Percentiles rank a stretch among this genome's conserved stretches.
Conservation (phyloP, 129 eudicot genomes). For the Flaveria brownii region DNA sequence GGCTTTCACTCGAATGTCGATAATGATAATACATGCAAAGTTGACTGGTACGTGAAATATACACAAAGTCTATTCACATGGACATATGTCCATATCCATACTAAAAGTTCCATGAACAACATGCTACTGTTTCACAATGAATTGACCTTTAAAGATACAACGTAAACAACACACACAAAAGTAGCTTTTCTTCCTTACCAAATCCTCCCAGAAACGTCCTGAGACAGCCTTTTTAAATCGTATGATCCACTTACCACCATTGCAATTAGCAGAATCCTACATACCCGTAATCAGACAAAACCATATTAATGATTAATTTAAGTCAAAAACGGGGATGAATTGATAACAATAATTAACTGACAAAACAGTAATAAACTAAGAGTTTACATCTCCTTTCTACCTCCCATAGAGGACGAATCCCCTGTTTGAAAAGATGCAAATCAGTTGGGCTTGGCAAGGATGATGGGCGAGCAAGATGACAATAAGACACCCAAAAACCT, state of each 20-base stretch:
- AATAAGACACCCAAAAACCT: constrained; percentile 88
- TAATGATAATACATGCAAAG: not conserved
- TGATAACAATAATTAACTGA: not conserved
- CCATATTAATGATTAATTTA: not conserved
- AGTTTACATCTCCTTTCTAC: constrained; percentile 36
- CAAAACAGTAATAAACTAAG: not conserved
- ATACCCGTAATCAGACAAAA: constrained; percentile 12
- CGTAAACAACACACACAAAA: not conserved
- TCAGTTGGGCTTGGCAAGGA: constrained; percentile 95
- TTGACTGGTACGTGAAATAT: not conserved
- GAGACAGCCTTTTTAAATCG: constrained; percentile 88
- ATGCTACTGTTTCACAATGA: not conserved
- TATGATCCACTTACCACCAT: constrained; percentile 97
- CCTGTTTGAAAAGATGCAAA: constrained; percentile 97
- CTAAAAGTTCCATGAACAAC: not conserved
- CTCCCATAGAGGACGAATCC: constrained; percentile 99
- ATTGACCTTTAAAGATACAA: not conserved
- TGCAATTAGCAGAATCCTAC: constrained; percentile 95
- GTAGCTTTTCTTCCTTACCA: constrained; percentile 50
- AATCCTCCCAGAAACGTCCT: constrained; percentile 99
- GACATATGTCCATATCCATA: not conserved
- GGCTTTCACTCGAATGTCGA: not conserved
- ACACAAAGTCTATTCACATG: not conserved
- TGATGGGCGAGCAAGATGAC: constrained; percentile 96
- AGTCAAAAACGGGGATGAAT: not conserved